Evolutionary conservation across 192 early-diverging fungal genomes (phyloP).

Genomic region (Spizellomyces punctatus): DNA sequence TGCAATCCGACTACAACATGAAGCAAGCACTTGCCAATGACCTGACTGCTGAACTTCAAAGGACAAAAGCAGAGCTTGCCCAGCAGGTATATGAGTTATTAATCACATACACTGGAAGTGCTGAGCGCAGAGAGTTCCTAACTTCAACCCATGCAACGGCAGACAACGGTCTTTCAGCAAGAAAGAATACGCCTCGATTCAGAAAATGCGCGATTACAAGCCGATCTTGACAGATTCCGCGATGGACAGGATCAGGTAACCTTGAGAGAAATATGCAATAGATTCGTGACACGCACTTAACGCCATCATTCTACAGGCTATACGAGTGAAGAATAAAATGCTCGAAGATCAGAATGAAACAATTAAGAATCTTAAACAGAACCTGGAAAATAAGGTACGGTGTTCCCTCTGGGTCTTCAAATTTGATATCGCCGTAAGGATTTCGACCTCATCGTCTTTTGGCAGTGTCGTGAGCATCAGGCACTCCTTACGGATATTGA

Average conservation of each 20-base stretch:
- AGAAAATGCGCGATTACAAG: no score
- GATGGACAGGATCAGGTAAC: no score
- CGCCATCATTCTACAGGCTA: background rate
- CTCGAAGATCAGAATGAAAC: conserved; percentile 62
- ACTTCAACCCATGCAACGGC: no score
- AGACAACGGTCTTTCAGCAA: no score
- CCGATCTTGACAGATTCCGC: no score
- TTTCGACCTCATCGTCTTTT: no score
- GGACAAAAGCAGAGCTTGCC: background rate
- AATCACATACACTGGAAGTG: background rate
- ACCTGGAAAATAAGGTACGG: conserved; percentile 57
- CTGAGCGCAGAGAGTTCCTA: no score
- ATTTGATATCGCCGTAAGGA: no score
- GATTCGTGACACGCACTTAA: no score
- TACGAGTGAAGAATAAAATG: conserved; percentile 60
- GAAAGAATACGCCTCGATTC: no score
- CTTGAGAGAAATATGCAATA: no score
- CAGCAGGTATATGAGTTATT: background rate
- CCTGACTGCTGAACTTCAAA: conserved; percentile 5
- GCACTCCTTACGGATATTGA: conserved; percentile 25
- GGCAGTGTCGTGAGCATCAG: conserved; percentile 48
- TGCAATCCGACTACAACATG: background rate
- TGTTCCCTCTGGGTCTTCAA: no score
- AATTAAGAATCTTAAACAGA: conserved; percentile 54
- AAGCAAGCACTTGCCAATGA: conserved; percentile 5